These are phyloP conservation scores for Dissophora globulifera DNA, from an alignment of 192 early-diverging fungal species.

Conservation along the genomic window DNA sequence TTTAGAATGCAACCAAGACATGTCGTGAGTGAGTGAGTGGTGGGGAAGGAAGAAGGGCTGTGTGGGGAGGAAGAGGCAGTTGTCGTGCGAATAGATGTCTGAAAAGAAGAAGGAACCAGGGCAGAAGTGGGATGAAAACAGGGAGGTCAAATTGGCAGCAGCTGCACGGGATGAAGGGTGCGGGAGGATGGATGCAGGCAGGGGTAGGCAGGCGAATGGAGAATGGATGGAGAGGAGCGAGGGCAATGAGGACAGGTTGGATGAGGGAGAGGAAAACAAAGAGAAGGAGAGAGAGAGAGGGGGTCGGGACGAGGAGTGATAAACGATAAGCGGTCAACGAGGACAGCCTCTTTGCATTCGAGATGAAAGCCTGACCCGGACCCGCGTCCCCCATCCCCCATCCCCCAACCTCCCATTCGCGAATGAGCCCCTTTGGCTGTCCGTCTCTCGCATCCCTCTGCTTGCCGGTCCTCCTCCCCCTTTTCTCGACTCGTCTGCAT, in stretches of 20 bases:
- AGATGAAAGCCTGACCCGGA: too few species aligned
- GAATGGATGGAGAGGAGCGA: background rate
- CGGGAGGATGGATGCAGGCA: background rate
- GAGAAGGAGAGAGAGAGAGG: background rate
- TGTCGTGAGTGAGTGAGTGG: constrained; percentile 3
- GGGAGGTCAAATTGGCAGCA: too few species aligned
- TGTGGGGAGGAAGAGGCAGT: constrained; percentile 1
- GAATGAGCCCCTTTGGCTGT: background rate
- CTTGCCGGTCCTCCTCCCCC: background rate
- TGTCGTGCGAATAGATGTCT: too few species aligned
- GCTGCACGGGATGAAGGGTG: too few species aligned
- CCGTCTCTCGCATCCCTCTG: background rate
- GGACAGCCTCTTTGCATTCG: too few species aligned
- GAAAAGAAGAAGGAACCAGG: too few species aligned
- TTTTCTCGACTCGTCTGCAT: too few species aligned
- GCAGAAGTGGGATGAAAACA: too few species aligned
- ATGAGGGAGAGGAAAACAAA: background rate
- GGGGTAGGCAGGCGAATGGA: background rate
- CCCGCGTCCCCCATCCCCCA: background rate
- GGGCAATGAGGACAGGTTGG: background rate
- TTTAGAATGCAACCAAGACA: constrained; percentile 52
- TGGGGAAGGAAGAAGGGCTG: background rate
- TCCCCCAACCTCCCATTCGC: too few species aligned
- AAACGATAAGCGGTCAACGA: too few species aligned
- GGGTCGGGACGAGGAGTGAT: background rate